Base-by-base conservation (phyloP, 257 asterid genomes). In the Jaltomata sinuosa region DNA sequence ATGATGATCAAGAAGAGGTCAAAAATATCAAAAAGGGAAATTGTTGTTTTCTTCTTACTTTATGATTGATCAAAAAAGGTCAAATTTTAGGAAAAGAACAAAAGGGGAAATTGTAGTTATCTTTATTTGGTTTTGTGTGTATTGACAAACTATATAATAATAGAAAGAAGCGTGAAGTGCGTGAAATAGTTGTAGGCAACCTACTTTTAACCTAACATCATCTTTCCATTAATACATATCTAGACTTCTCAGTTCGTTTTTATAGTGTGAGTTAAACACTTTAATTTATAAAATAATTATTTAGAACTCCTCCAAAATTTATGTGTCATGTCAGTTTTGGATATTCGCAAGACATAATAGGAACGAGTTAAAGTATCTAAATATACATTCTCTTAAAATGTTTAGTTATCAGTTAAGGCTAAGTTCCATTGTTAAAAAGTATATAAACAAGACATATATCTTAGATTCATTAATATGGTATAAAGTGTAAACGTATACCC, bases 311-410 rank as follows among this genome's bases (percentile, higher is more conserved):
- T 55, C n/a, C 29, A 55, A 55, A n/a, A 55, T 55, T 12, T 1
- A n/a, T 55, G 0, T 8, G 29, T 3, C 2, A 3, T 10, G 2
- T 55, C 29, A n/a, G 14, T 0, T 6, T 11, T 6, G 10, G 2
- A 12, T 55, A 0, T 40, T 10, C 29, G 0, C 2, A 0, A 55
- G 4, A 21, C 9, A 0, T 1, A n/a, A 9, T n/a, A 0, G 0
- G 15, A n/a, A 54, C 1, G 8, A 55, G 0, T 55, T 55, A 0
- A n/a, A n/a, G n/a, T 55, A 0, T n/a, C 2, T n/a, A 3, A 0
- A 0, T 55, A 0, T 55, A 9, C 29, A 55, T 55, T 55, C 14
- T 55, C 2, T 54, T 21, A 54, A 1, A 54, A 21, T 54, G 21
- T 54, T 8, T 21, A 19, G 21, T 54, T 8, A 1, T 54, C 27